Evolutionary conservation across 202 grass and related monocot genomes (phyloP).

Genomic region (Zizania palustris): DNA sequence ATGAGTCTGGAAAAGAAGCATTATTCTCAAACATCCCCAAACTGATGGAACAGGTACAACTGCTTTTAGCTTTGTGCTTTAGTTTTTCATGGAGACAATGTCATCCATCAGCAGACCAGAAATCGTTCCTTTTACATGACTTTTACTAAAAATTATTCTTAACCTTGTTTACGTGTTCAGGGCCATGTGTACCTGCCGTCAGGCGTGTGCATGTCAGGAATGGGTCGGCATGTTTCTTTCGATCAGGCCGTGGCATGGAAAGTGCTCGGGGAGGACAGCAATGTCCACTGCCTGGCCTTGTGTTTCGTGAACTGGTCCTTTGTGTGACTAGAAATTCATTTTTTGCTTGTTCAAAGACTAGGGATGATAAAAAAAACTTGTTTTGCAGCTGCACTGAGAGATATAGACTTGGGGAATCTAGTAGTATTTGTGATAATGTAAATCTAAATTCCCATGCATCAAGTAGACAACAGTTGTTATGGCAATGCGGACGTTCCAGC

Average conservation of each 20-base stretch:
- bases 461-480: background rate
- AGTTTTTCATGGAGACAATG: background rate
- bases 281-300: conserved; percentile 77
- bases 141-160: too few species aligned
- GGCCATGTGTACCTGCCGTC: conserved; percentile 76
- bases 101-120: background rate
- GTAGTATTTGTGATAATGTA: conserved; percentile 32
- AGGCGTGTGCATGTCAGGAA: conserved; percentile 82
- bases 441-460: background rate
- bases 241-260: conserved; percentile 91
- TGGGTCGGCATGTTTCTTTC: conserved; percentile 90
- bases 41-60: conserved; percentile 84
- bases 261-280: conserved; percentile 72
- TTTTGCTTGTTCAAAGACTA: conserved; percentile 29
- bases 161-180: conserved; percentile 22
- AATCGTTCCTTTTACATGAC: too few species aligned
- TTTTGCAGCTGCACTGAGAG: conserved; percentile 29
- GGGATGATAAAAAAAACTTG: background rate
- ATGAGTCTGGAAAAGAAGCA: conserved; percentile 74
- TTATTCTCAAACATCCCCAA: conserved; percentile 68
- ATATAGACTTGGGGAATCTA: background rate
- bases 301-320: conserved; percentile 97
- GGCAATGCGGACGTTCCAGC: background rate
- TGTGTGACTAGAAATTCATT: conserved; percentile 48
- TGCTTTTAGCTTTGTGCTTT: background rate